Base-by-base conservation (phyloP, 371 early-diverging fungal species). In the Mucor indicus region DNA sequence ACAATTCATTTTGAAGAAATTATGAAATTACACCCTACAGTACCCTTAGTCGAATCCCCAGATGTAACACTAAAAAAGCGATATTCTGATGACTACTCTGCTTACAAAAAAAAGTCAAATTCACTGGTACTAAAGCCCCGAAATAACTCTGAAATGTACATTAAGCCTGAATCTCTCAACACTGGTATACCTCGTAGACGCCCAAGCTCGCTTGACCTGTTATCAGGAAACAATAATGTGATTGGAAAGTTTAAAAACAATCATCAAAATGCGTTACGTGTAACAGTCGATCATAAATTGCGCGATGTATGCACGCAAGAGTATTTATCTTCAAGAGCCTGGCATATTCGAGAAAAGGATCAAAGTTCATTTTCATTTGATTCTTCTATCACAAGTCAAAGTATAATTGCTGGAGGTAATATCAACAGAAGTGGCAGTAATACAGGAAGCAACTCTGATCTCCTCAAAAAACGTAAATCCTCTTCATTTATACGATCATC, bases 261-360 rank as follows among this genome's bases (percentile, higher is more conserved):
- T 25, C 71, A 75, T 32, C 69, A 68, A 29, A 52, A 71, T 40
- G 60, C 75, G 3, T 29, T 71, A 22, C 63, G 67, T 11, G 40
- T 68, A 20, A 64, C 60, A 1, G 60, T 63, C 2, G 75, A 75
- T 42, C 69, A 75, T 44, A 70, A 66, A 38, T 30, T 75, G 4
- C 64, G 62, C n/a, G 75, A 71, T 53, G 75, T 71, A 0, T 75
- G 71, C 24, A 68, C 75, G 1, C 69, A 66, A 40, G 75, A 75
- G 10, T 75, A 71, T 20, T 23, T 75, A n/a, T 60, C 69, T 0
- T 63, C 75, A 16, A 37, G 69, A 44, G 60, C 70, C 1, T 67
- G 68, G 66, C 57, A 67, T 33, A 47, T 63, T 10, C 54, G 69
- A 31, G 66, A 72, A 12, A 57, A 41, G 23, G 59, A 59, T 6